Percentiles rank a stretch among this genome's conserved stretches.
Conservation (phyloP, 768 basidiomycete genomes). For the Podaxis sp. region DNA sequence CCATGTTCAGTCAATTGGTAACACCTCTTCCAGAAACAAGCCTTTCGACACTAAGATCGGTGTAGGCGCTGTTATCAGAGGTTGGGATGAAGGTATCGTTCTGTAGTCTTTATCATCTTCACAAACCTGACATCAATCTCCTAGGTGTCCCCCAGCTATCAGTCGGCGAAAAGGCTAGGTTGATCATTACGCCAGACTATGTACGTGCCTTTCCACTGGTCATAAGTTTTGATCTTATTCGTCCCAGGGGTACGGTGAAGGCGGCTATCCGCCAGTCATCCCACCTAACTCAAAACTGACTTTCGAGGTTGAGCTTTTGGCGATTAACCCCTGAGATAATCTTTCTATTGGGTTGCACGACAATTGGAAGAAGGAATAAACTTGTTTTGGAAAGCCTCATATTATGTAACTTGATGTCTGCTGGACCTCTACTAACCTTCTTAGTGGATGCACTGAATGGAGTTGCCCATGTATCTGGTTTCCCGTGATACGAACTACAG, state of each 20-base stretch:
- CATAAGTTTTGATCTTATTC: background rate
- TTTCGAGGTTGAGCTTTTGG: slow-evolving; percentile 82
- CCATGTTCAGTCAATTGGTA: background rate
- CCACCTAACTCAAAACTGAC: slow-evolving; percentile 68
- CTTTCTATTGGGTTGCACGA: background rate
- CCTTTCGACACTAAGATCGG: slow-evolving; percentile 75
- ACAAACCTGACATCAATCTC: background rate
- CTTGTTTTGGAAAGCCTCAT: too few species aligned
- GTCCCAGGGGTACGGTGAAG: slow-evolving; percentile 61
- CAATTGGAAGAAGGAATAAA: too few species aligned
- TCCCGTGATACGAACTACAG: too few species aligned
- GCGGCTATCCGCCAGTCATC: slow-evolving; percentile 78
- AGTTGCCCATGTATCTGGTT: too few species aligned
- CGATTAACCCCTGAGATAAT: slow-evolving; percentile 42
- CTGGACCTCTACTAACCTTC: too few species aligned
- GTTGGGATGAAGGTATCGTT: slow-evolving; percentile 81
- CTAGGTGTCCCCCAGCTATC: slow-evolving; percentile 76
- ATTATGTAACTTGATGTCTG: too few species aligned
- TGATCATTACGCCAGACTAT: slow-evolving; percentile 72
- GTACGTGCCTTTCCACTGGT: slow-evolving; percentile 38
- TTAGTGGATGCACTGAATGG: too few species aligned
- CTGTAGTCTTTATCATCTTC: background rate
- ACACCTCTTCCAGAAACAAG: slow-evolving; percentile 31
- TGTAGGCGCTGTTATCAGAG: slow-evolving; percentile 77
- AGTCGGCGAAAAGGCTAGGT: slow-evolving; percentile 64